Percentiles rank a stretch among this genome's conserved stretches.
phyloP scores from a whole-genome alignment of 495 filamentous ascomycete species.

The Aspergillus saccharolyticus region DNA sequence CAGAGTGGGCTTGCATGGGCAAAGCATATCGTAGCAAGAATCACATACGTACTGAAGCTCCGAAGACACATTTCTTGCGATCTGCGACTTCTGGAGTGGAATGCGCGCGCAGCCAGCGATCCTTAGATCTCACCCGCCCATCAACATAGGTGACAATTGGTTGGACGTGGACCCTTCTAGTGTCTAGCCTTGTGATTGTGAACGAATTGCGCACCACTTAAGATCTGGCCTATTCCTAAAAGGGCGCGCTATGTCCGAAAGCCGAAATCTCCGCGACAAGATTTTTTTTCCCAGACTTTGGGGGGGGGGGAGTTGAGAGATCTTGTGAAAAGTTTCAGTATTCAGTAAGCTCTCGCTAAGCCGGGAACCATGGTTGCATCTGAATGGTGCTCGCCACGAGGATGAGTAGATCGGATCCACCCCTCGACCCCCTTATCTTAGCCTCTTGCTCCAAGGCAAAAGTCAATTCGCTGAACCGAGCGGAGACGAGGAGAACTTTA shows the following conservation, averaged over 20 bases:
- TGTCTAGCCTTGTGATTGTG: slow-evolving; percentile 16
- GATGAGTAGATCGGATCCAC: slow-evolving; percentile 19
- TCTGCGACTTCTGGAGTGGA: slow-evolving; percentile 1
- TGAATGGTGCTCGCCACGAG: slow-evolving; percentile 20
- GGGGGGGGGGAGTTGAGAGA: slow-evolving; percentile 6
- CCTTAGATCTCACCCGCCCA: slow-evolving; percentile 1
- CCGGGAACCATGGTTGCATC: slow-evolving; percentile 14
- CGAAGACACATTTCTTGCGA: neutral
- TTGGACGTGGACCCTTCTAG: neutral
- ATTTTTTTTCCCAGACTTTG: slow-evolving; percentile 16
- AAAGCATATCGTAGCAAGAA: neutral
- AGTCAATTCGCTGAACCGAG: slow-evolving; percentile 10
- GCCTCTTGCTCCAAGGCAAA: neutral
- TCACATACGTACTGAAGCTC: neutral
- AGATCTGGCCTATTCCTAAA: slow-evolving; percentile 9
- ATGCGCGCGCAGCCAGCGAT: slow-evolving; percentile 7
- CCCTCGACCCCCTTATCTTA: neutral
- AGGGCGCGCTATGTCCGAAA: slow-evolving; percentile 3
- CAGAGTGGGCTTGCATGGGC: slow-evolving; percentile 4
- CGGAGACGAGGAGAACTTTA: slow-evolving; percentile 3
- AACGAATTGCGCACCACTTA: slow-evolving; percentile 16
- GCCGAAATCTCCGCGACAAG: slow-evolving; percentile 7
- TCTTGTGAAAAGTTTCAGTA: neutral
- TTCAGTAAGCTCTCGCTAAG: neutral
- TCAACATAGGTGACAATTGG: slow-evolving; percentile 8